Evolutionary conservation across 1,284 basidiomycete genomes (phyloP), one percentile per base, ranked within the genome.

Genomic region (Golubevia pallescens): DNA sequence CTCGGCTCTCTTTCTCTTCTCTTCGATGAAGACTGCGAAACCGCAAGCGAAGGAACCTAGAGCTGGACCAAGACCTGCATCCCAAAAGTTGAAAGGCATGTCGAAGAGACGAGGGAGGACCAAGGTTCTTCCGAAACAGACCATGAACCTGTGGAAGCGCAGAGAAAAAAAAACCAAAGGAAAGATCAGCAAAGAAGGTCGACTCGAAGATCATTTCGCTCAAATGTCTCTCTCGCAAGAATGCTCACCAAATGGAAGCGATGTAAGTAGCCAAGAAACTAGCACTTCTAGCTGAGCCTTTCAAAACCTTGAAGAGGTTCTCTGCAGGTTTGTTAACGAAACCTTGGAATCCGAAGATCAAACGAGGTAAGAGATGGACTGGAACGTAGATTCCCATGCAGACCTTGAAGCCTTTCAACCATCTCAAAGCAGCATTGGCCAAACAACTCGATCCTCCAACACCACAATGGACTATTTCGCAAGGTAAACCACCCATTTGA

Each of bases 201-300:
- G 51, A 38, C n/a, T 51, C 14, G 6, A 4, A 48, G 14, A 20
- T n/a, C 21, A 3, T 19, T n/a, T 58, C 57, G 57, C 16, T 58
- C 16, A 16, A 14, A 51, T 58, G 55, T 16, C 7, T 21, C n/a
- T n/a, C n/a, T n/a, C n/a, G 32, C 13, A 48, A 20, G 32, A n/a
- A 28, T 14, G 62, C 73, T 7, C 7, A 77, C 80, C 78, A 86
- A 58, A 86, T 86, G 8, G 73, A 71, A 0, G 85, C 80, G 20
- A 86, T 80, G 65, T 80, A 87, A 0, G 86, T 86, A 1, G 86
- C 84, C 5, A 87, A 69, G 73, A 87, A 87, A 4, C 79, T 80
- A 2, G 85, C 80, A 3, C 80, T 84, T 7, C 86, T 64, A 14
- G 80, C 76, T 1, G 83, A 74, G 54, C 84, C 84, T 38, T 73